A percentile compares a stretch with the other conserved stretches of the same genome.
Conservation (phyloP, 2,329 filamentous ascomycete species). For the Bimuria novae-zelandiae region DNA sequence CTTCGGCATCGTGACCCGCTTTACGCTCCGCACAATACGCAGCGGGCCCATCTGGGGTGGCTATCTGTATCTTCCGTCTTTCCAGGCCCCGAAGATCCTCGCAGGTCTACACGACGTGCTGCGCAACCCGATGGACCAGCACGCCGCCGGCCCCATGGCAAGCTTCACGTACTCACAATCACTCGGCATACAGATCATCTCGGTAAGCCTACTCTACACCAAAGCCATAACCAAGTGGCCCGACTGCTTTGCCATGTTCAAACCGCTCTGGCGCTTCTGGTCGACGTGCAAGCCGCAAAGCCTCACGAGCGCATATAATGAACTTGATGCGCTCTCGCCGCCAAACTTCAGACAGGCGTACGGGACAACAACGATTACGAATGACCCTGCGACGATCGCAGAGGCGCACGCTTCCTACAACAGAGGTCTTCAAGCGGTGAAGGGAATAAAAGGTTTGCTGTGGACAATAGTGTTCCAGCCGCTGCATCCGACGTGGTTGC, state of each 20-base stretch:
- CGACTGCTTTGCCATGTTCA: constrained; percentile 37
- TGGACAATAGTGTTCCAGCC: constrained; percentile 44
- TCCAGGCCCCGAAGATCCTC: constrained; percentile 16
- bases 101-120: constrained; percentile 18
- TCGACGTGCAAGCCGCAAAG: constrained; percentile 40
- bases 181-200: constrained; percentile 56
- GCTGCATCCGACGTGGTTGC: constrained; percentile 24
- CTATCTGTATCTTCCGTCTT: constrained; percentile 21
- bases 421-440: constrained; percentile 31
- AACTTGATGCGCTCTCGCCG: constrained; percentile 39
- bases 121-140: constrained; percentile 7
- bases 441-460: constrained; percentile 31
- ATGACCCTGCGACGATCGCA: constrained; percentile 36
- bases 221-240: constrained; percentile 36
- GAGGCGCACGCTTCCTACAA: constrained; percentile 34
- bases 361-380: constrained; percentile 45
- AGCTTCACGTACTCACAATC: constrained; percentile 63
- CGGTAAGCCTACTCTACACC: constrained; percentile 52
- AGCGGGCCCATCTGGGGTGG: constrained; percentile 42
- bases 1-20: constrained; percentile 44
- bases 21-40: constrained; percentile 24
- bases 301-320: constrained; percentile 40
- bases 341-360: constrained; percentile 39
- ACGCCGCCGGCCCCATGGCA: constrained; percentile 57
- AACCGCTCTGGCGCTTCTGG: constrained; percentile 40